These are phyloP conservation scores for Schwanniomyces sp. DNA, from an alignment of 805 yeast species.

Conservation along the genomic window DNA sequence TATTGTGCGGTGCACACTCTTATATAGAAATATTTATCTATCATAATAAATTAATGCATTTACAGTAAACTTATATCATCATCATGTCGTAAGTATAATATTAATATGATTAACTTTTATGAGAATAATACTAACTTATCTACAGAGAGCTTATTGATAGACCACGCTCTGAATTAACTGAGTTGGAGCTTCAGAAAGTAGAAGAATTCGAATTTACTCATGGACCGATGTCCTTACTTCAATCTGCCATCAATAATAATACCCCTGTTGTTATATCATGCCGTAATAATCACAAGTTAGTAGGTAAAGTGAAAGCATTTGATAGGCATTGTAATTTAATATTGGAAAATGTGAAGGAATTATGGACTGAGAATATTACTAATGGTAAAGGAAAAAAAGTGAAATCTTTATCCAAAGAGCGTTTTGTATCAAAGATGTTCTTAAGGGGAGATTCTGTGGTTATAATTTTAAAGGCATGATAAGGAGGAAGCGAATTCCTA, in stretches of 20 bases:
- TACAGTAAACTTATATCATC: neutral
- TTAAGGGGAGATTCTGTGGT: conserved; percentile 95
- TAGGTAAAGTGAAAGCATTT: conserved; percentile 89
- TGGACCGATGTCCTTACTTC: conserved; percentile 91
- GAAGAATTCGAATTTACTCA: conserved; percentile 88
- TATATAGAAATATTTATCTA: neutral
- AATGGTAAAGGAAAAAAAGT: conserved; percentile 70
- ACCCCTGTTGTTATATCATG: conserved; percentile 83
- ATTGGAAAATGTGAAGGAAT: conserved; percentile 86
- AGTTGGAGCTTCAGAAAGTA: conserved; percentile 71
- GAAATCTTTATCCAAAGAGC: conserved; percentile 57
- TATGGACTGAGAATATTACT: conserved; percentile 67
- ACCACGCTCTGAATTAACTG: conserved; percentile 78
- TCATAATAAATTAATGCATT: neutral
- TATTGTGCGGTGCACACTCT: neutral
- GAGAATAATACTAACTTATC: conserved; percentile 22
- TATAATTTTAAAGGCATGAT: conserved; percentile 58
- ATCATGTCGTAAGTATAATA: conserved; percentile 4
- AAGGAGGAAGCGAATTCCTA: neutral
- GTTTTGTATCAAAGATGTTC: conserved; percentile 87
- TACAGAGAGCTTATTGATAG: conserved; percentile 65
- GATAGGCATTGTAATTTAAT: conserved; percentile 96
- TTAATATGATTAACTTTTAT: neutral
- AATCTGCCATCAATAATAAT: conserved; percentile 72
- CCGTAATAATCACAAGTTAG: conserved; percentile 88